Conservation (phyloP, 768 basidiomycete species). For the Kwoniella shandongensis region DNA sequence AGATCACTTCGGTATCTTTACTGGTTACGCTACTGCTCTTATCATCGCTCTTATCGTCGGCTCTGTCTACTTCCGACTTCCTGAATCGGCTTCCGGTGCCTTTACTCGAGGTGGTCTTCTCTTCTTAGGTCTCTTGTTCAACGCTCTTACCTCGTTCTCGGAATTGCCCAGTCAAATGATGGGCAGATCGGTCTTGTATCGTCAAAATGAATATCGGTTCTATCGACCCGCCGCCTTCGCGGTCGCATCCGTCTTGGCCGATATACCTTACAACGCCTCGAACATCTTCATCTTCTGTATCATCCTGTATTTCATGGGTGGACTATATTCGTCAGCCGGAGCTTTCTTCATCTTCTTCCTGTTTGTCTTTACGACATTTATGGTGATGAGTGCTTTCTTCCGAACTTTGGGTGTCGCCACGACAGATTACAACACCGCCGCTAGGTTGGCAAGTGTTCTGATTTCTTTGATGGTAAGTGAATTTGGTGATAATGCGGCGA, state of each 20-base stretch:
- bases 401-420: conserved; percentile 58
- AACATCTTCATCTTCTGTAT: conserved; percentile 53
- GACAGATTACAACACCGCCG: conserved; percentile 59
- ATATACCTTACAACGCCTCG: conserved; percentile 55
- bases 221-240: conserved; percentile 56
- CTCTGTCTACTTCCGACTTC: conserved; percentile 70
- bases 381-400: conserved; percentile 84
- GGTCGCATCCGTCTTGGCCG: conserved; percentile 49
- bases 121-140: conserved; percentile 59
- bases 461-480: conserved; percentile 67
- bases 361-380: conserved; percentile 59
- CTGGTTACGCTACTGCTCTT: conserved; percentile 61
- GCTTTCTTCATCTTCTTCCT: conserved; percentile 60
- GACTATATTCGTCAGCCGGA: conserved; percentile 52
- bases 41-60: conserved; percentile 61
- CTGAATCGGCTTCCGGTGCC: conserved; percentile 71
- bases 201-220: conserved; percentile 56
- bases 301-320: conserved; percentile 53
- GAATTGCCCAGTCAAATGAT: conserved; percentile 63
- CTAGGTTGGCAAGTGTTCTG: conserved; percentile 67
- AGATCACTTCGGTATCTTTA: conserved; percentile 73
- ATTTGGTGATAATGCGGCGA: neutral
- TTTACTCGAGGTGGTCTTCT: conserved; percentile 85
- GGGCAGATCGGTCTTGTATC: conserved; percentile 66
- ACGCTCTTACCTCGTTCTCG: conserved; percentile 57